Base-by-base conservation (phyloP, 441 rosid species). In the Cnidoscolus chayamansa region DNA sequence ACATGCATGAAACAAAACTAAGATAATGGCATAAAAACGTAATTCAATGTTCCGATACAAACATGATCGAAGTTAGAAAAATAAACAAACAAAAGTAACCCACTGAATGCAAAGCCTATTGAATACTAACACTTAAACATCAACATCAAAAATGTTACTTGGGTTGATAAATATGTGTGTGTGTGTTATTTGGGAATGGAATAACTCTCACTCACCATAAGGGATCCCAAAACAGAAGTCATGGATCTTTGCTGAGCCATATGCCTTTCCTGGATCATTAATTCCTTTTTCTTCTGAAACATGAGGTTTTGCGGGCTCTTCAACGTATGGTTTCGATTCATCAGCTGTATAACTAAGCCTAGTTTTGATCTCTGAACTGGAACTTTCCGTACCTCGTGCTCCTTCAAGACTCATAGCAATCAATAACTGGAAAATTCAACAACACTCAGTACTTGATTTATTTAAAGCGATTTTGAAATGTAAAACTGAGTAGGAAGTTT, bases 161-260 rank as follows among this genome's bases (percentile, higher is more conserved):
- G 43, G 37, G 35, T 25, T 25, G 25, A 25, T 25, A 25, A 25
- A 25, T 25, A 25, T 25, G 25, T 25, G 25, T 25, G 25, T 25
- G 25, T 25, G 25, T 25, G 25, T 25, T 20, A 20, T 40, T 62
- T 15, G 43, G 37, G 35, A n/a, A 19, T 32, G n/a, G 15, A 35
- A 25, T 20, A 25, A 56, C 56, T 15, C 69, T 65, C 32, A 77
- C 90, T 85, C 83, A 89, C 98, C 97, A 79, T 84, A 93, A 67
- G 98, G 98, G 74, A 91, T 91, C 72, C 98, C 98, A 58, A 93
- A 89, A 79, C 97, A 93, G 71, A 93, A 93, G 76, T 93, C 98
- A 64, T 91, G 98, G 74, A 91, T 86, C 83, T 84, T 89, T 10
- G 98, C 96, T 1, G 87, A 78, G 19, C 79, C 87, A 76, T 75